phyloP scores from a whole-genome alignment of 2,329 filamentous ascomycete species.

The Aaosphaeria arxii region DNA sequence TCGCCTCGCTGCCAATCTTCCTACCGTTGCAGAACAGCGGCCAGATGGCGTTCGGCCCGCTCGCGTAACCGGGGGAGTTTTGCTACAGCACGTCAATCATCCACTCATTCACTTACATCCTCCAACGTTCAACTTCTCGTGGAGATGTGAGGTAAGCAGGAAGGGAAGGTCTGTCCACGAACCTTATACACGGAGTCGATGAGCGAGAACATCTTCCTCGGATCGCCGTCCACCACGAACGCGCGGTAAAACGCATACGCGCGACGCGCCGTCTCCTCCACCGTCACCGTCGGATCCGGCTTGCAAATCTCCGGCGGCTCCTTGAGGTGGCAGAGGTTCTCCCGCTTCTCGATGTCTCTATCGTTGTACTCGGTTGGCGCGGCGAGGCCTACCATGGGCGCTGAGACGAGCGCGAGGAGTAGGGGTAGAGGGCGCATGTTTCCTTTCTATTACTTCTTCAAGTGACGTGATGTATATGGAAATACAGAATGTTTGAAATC shows the following conservation, averaged over 20 bases:
- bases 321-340: constrained; percentile 15
- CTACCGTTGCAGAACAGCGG: constrained; percentile 13
- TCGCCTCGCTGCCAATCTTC: constrained; percentile 7
- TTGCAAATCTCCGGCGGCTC: constrained; percentile 12
- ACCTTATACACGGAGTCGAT: constrained; percentile 15
- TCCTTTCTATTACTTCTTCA: no score
- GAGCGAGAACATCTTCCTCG: constrained; percentile 16
- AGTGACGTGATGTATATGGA: no score
- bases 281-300: constrained; percentile 9
- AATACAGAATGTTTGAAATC: no score
- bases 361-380: constrained; percentile 5
- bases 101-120: neutral
- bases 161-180: neutral
- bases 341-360: constrained; percentile 1
- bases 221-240: constrained; percentile 16
- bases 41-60: constrained; percentile 15
- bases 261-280: constrained; percentile 12
- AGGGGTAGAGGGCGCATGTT: constrained; percentile 8
- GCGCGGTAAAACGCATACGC: constrained; percentile 16
- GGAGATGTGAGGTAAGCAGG: no score
- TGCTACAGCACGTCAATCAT: constrained; percentile 7
- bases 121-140: no score
- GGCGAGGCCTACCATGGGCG: constrained; percentile 11
- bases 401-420: constrained; percentile 4
- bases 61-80: constrained; percentile 12